Base-by-base conservation (phyloP, 1,139 yeast genomes). In the Taphrina wiesneri region DNA sequence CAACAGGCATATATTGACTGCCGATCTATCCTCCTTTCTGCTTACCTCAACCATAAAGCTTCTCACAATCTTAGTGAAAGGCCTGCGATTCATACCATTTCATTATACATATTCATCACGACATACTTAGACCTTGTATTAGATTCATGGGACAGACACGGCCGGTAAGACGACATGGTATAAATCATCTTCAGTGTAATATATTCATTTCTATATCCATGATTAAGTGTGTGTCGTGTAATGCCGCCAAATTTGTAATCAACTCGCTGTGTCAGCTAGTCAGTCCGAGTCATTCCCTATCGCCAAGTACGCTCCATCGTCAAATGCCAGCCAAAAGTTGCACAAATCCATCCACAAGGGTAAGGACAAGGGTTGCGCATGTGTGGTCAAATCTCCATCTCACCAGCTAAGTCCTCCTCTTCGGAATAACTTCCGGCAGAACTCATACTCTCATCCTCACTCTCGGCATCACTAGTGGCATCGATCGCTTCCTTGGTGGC, bases 401-500 rank as follows among this genome's bases (percentile, higher is more conserved):
- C 75, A n/a, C 80, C 80, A 15, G 78, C 80, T 2, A 78, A 75
- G 69, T 77, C 79, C 36, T 80, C 83, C 32, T 81, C 83, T 34
- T 79, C 83, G 36, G 81, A 78, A 59, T 78, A 73, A 11, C 80
- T 77, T 13, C 81, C 81, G 1, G 77, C 82, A 23, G 81, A 81
- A 66, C 83, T 80, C 73, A 81, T 75, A 46, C 79, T 83, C 13
- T 75, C 79, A 39, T 76, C 75, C 43, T 75, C 77, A 1, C 74
- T 72, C 57, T 66, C 66, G 28, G 43, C 69, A 23, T 65, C 70
- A 52, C 73, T 77, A 26, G 74, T 77, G 41, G 72, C 74, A 56
- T 72, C 75, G 66, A 73, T 73, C 41, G 74, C 80, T 53, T 75
- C 80, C 61, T 77, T 79, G 34, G 83, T 81, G 9, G 98, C 97